Evolutionary conservation across 495 filamentous ascomycete genomes (phyloP), one percentile per base, ranked within the genome.

Genomic region (Penicillium cataractarum): DNA sequence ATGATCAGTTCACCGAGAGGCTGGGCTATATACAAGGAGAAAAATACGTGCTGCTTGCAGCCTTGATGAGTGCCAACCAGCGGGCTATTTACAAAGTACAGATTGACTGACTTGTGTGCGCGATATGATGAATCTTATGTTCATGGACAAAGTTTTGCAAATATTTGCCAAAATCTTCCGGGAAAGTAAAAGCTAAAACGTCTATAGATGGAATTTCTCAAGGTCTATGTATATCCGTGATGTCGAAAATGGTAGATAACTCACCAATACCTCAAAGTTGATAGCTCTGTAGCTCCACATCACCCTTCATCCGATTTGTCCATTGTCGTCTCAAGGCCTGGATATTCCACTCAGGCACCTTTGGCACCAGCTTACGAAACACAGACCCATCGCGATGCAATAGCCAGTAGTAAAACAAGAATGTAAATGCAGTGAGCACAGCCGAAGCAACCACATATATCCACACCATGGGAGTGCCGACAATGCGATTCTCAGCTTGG

Each of bases 31-130:
- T 21, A 19, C 6, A 42, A 19, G 17, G n/a, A n/a, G 39, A 21
- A 19, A 42, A 42, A 42, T 42, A 42, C n/a, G n/a, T 42, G 19
- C 6, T 42, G 5, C 39, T 42, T 42, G 39, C 39, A 10, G 39
- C 39, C 39, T 42, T 42, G 39, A 42, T 42, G 39, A 42, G 39
- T 42, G 39, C 39, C 39, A 42, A 42, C 39, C 39, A 42, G 39
- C 39, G 39, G 39, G 39, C 39, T 0, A 19, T 42, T 21, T 42
- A 21, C n/a, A 42, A 42, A 42, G 39, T 42, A 9, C 6, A 42
- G 39, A 42, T 42, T 13, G 8, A 42, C 6, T 42, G 39, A 19
- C 39, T 19, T 19, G 19, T 42, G 7, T 37, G 33, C 4, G 33
- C 10, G 9, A 4, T 12, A 2, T 15, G 9, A 37, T 37, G 33